Conservation (phyloP, 2,329 filamentous ascomycete genomes). For the Trichoderma asperellum region DNA sequence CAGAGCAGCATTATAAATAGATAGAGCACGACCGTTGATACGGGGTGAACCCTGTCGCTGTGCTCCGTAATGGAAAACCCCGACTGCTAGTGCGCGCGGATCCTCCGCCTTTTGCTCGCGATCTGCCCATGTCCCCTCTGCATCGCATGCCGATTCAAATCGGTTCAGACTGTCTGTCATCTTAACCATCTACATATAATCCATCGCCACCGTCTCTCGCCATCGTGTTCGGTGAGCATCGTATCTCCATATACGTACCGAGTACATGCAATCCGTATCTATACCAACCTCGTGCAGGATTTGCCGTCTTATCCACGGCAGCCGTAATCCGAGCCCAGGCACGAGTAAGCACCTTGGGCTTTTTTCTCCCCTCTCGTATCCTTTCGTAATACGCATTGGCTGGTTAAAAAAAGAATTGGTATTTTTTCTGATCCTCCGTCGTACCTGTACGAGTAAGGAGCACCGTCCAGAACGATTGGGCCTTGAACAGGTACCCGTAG, state of each 20-base stretch:
- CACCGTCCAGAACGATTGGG: background rate
- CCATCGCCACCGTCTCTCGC: background rate
- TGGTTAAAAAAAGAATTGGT: background rate
- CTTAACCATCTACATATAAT: background rate
- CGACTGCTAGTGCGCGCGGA: slow-evolving; percentile 10
- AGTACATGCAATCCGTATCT: background rate
- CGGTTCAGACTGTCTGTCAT: background rate
- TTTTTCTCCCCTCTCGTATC: background rate
- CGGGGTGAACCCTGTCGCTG: slow-evolving; percentile 1
- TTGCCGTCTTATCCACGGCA: background rate
- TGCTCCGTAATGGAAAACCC: background rate
- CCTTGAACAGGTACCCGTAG: slow-evolving; percentile 6
- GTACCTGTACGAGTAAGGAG: background rate
- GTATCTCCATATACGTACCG: background rate
- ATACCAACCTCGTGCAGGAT: too few species aligned
- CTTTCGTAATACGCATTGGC: background rate
- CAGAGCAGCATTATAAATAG: background rate
- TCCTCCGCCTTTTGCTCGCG: slow-evolving; percentile 5
- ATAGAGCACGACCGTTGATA: background rate
- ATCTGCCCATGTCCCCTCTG: background rate
- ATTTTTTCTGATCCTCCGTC: background rate
- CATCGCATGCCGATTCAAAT: background rate
- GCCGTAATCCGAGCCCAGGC: background rate
- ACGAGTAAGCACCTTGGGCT: background rate
- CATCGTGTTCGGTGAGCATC: background rate